Evolutionary conservation across 2,329 filamentous ascomycete species (phyloP).

Genomic region (Hymenoscyphus albidus): DNA sequence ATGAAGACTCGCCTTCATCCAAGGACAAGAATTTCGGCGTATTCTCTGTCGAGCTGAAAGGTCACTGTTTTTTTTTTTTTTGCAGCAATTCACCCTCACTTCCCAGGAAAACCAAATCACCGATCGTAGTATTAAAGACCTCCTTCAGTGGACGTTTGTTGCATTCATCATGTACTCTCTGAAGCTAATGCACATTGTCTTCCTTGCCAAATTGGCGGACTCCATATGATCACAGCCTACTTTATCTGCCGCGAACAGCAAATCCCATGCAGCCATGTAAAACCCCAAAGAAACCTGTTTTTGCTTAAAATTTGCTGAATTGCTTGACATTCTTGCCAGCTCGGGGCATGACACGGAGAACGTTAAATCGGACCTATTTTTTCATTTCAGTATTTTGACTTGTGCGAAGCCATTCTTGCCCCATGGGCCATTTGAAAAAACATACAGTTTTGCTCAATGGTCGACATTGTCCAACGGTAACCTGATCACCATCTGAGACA

Average conservation of each 20-base stretch:
- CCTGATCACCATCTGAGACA: conserved; percentile 99
- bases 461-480: conserved; percentile 99
- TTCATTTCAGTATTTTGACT: not conserved
- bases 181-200: conserved; percentile 34
- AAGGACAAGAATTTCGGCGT: too few species aligned
- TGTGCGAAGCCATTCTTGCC: not conserved
- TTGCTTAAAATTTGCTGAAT: conserved; percentile 91
- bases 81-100: not conserved
- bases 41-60: not conserved
- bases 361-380: conserved; percentile 97
- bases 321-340: conserved; percentile 96
- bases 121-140: not conserved
- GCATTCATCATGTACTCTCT: conserved; percentile 29
- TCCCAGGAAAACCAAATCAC: not conserved
- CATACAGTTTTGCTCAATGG: conserved; percentile 99
- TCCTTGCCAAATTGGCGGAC: conserved; percentile 27
- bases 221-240: conserved; percentile 33
- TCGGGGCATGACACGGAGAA: conserved; percentile 95
- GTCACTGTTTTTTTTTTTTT: not conserved
- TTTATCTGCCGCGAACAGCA: conserved; percentile 31
- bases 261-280: conserved; percentile 34
- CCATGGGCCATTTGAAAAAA: conserved; percentile 35
- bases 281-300: conserved; percentile 38
- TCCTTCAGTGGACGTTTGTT: conserved; percentile 26
- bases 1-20: too few species aligned